Base-by-base conservation (phyloP, 352 stramenopile species). In the Globisporangium nodosum region DNA sequence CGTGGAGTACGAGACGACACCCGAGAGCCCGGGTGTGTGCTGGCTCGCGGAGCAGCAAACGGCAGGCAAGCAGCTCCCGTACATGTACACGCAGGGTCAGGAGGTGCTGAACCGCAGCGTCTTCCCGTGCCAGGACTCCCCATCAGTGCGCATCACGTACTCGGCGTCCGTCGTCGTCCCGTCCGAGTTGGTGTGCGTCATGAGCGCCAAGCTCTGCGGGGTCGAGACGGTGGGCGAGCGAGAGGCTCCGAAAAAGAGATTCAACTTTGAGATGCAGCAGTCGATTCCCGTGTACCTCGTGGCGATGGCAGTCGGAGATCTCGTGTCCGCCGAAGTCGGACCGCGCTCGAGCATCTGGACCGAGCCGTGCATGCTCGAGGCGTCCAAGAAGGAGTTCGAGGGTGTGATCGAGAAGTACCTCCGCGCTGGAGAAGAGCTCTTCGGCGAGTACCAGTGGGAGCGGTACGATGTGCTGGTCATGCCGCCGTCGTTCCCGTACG, bases 91-190 rank as follows among this genome's bases (percentile, higher is more conserved):
- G 5, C 84, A 94, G 63, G 88, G 85, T 24, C 82, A 96, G 54
- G 83, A 90, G 58, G 86, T 94, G 66, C 78, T 92, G 35, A 92
- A 91, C 58, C 85, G 84, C 56, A 89, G 81, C 69, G 77, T 93
- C 54, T 88, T 94, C 45, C 83, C 86, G 39, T 96, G 82, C 33
- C 83, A 98, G 64, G 97, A 99, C 83, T 90, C 87, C 39, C 96
- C 94, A 6, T 95, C 78, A 6, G 90, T 98, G 35, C 98, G 98
- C 56, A 80, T 98, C 57, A 98, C 97, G 27, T 99, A 98, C 72
- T 83, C 87, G 13, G 94, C 96, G 2, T 81, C 71, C 18, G 85
- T 99, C n/a, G 73, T 76, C 13, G 95, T 98, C 21, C 95, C 96
- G 0, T 58, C 76, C 11, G 96, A 92, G 73, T 78, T 97, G 6